A percentile compares a stretch with the other conserved stretches of the same genome.
Conservation (phyloP, 257 asterid species). For the Przewalskia tangutica region DNA sequence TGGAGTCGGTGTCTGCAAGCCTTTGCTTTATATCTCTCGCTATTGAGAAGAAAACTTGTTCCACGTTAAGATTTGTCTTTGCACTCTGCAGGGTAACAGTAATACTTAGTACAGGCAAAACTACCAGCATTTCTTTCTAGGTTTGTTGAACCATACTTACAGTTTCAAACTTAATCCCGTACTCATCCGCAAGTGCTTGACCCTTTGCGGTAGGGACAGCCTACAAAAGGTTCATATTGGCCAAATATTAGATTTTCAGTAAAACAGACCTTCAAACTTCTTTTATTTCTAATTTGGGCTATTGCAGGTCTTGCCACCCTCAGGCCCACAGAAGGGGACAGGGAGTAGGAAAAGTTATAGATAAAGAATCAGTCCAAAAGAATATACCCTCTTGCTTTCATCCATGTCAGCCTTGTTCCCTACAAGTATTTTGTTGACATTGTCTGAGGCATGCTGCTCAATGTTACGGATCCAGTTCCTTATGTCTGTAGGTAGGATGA, state of each 20-base stretch:
- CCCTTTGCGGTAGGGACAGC: conserved; percentile 16
- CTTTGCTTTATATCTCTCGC: conserved; percentile 39
- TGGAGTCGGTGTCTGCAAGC: conserved; percentile 31
- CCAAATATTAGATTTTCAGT: not conserved
- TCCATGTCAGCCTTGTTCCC: conserved; percentile 40
- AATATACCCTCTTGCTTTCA: conserved; percentile 29
- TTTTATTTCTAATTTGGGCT: not conserved
- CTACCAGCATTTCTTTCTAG: not conserved
- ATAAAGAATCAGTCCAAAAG: not conserved
- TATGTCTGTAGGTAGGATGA: conserved; percentile 19
- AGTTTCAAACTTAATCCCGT: conserved; percentile 19
- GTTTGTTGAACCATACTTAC: not conserved
- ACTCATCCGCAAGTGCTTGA: conserved; percentile 18
- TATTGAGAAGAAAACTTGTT: conserved; percentile 34
- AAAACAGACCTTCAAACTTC: not conserved
- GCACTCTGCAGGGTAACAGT: conserved; percentile 25
- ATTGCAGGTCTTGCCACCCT: not conserved
- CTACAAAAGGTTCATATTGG: not conserved
- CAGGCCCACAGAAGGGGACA: not conserved
- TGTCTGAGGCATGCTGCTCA: conserved; percentile 36
- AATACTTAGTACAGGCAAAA: not conserved
- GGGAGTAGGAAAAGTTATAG: not conserved
- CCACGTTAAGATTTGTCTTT: conserved; percentile 38
- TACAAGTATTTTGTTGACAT: conserved; percentile 30
- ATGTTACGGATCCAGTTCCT: conserved; percentile 34